Evolutionary conservation across 208 protist genomes (phyloP).

Genomic region (Crithidia acanthocephali): DNA sequence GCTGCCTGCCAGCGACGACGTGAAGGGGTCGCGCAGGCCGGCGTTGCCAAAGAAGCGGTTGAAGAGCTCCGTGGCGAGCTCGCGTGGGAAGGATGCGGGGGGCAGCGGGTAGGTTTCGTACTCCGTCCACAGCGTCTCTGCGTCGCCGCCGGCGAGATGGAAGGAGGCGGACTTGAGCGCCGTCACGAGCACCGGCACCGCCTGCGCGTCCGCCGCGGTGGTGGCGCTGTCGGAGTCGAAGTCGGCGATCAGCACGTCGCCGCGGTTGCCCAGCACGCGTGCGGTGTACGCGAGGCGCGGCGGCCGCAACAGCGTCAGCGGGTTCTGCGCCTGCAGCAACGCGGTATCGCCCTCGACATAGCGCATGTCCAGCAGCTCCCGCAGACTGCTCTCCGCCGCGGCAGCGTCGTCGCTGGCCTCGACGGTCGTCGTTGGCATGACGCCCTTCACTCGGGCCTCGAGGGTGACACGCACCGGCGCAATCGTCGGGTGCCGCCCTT

Average conservation of each 20-base stretch:
- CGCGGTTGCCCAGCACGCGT: conserved; percentile 69
- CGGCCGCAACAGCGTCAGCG: conserved; percentile 44
- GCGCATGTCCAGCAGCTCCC: conserved; percentile 25
- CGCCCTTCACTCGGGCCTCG: conserved; percentile 1
- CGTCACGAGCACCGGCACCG: conserved; percentile 69
- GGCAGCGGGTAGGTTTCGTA: conserved; percentile 76
- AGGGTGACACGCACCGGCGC: conserved; percentile 54
- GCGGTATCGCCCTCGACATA: conserved; percentile 42
- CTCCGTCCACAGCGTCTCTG: conserved; percentile 82
- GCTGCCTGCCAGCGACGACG: not conserved
- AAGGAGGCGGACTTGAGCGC: conserved; percentile 71
- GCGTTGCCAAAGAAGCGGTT: conserved; percentile 61
- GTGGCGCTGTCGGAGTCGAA: conserved; percentile 39
- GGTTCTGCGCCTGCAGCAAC: conserved; percentile 21
- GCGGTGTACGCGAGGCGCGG: conserved; percentile 59
- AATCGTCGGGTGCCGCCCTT: conserved; percentile 47
- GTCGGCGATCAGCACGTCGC: conserved; percentile 77
- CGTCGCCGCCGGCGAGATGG: conserved; percentile 61
- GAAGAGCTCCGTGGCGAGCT: conserved; percentile 75
- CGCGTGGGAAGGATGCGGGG: conserved; percentile 33
- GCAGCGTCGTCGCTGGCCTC: not conserved
- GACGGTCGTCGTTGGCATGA: not conserved
- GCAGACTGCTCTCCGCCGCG: not conserved
- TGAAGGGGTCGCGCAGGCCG: not conserved
- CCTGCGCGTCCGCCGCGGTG: conserved; percentile 42